Conservation (phyloP, 306 rosid species). For the Casuarina equisetifolia region DNA sequence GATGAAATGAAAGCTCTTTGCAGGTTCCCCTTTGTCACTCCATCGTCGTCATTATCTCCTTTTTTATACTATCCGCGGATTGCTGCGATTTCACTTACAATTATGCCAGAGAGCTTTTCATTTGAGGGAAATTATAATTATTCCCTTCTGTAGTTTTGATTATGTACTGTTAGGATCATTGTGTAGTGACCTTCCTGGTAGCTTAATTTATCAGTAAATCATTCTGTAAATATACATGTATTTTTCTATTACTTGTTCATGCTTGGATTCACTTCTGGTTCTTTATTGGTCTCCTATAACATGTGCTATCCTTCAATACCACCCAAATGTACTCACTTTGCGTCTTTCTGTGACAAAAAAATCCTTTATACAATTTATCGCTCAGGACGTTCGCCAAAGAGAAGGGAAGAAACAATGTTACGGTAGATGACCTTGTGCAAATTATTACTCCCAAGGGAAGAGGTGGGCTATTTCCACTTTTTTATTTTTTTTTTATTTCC, state of each 20-base stretch:
- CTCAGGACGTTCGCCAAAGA: slow-evolving; percentile 50
- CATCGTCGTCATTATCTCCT: not conserved
- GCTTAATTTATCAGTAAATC: too few species aligned
- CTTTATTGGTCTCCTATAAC: not conserved
- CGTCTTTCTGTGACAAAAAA: not conserved
- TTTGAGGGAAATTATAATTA: too few species aligned
- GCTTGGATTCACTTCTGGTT: not conserved
- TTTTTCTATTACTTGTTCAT: not conserved
- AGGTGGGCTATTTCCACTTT: slow-evolving; percentile 31
- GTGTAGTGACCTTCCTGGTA: too few species aligned
- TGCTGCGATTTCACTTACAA: too few species aligned
- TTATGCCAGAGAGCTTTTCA: too few species aligned
- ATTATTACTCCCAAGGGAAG: slow-evolving; percentile 69
- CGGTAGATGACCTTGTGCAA: slow-evolving; percentile 60
- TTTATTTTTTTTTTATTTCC: not conserved
- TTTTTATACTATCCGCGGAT: not conserved
- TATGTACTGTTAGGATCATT: too few species aligned
- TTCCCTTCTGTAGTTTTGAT: too few species aligned
- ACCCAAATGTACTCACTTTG: not conserved
- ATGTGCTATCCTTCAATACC: not conserved
- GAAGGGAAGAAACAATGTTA: slow-evolving; percentile 60
- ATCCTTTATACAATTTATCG: not conserved
- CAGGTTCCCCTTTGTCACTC: slow-evolving; percentile 30
- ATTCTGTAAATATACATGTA: too few species aligned
- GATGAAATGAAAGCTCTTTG: slow-evolving; percentile 65